phyloP scores from a whole-genome alignment of 2,329 filamentous ascomycete species.

The Aspergillus neotritici region DNA sequence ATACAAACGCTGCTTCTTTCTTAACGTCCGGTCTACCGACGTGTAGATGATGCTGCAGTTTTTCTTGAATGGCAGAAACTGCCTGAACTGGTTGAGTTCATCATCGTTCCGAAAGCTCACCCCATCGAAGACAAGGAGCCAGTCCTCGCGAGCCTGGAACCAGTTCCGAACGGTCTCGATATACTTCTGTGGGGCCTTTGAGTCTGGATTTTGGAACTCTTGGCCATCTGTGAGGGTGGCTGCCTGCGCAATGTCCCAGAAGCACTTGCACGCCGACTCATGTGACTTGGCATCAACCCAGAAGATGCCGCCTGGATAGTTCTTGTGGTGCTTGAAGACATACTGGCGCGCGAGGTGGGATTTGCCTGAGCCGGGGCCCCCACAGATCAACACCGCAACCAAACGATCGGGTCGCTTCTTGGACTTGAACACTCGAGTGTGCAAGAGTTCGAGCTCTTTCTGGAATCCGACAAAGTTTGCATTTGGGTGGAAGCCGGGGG shows the following conservation, averaged over 20 bases:
- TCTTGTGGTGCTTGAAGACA: slow-evolving; percentile 53
- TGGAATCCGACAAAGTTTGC: slow-evolving; percentile 58
- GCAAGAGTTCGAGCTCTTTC: slow-evolving; percentile 53
- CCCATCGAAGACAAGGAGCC: slow-evolving; percentile 64
- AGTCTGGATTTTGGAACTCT: slow-evolving; percentile 33
- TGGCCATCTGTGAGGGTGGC: slow-evolving; percentile 46
- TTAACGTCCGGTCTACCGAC: slow-evolving; percentile 56
- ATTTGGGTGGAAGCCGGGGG: slow-evolving; percentile 58
- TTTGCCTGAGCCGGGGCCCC: slow-evolving; percentile 62
- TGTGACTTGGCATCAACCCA: slow-evolving; percentile 61
- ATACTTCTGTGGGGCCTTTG: slow-evolving; percentile 43
- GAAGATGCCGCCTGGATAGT: slow-evolving; percentile 62
- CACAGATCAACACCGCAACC: slow-evolving; percentile 59
- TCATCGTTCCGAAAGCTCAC: slow-evolving; percentile 56
- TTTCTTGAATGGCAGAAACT: slow-evolving; percentile 60
- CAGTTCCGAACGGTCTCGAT: slow-evolving; percentile 56
- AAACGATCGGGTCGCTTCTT: slow-evolving; percentile 55
- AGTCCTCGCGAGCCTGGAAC: slow-evolving; percentile 57
- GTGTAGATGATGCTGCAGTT: slow-evolving; percentile 64
- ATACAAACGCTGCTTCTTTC: slow-evolving; percentile 53
- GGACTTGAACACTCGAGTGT: slow-evolving; percentile 54
- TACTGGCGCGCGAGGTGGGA: slow-evolving; percentile 65
- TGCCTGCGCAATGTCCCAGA: slow-evolving; percentile 60
- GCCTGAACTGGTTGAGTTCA: slow-evolving; percentile 45
- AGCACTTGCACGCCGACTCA: slow-evolving; percentile 56